Evolutionary conservation across 2,329 filamentous ascomycete genomes (phyloP), one percentile per base, ranked within the genome.

Genomic region (Periconia sp.): DNA sequence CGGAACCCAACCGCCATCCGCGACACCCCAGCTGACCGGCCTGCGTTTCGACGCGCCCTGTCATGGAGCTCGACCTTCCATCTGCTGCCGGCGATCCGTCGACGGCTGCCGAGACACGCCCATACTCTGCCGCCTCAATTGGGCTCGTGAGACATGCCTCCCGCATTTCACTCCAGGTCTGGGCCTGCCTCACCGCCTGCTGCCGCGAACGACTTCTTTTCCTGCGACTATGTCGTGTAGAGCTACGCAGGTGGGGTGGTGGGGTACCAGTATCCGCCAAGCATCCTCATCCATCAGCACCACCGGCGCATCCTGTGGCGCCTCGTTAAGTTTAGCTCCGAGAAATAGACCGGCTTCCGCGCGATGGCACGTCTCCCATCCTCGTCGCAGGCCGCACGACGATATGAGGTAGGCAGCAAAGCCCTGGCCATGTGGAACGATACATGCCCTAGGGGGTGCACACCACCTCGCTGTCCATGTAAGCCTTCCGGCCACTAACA

Each of bases 1-100:
- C 35, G 29, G 36, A 42, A 50, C 44, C 46, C 42, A 46, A 45
- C 48, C 47, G 36, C 53, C 46, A 48, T 58, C 52, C 56, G 54
- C 54, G 51, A 41, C 40, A 61, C 55, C 60, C 57, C 48, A 47
- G 61, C 49, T 53, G 59, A 57, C 60, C 59, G 52, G 59, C 61
- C 38, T 49, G 59, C 58, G 56, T 51, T 26, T 42, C 25, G 37
- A 40, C 29, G 45, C 48, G 41, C 55, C 52, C 40, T 44, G 45
- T 54, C 46, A 40, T 50, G 50, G 48, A 47, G 40, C 38, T 45
- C 42, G 45, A 45, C 45, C 16, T n/a, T n/a, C 22, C 22, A 25
- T 24, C 22, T 32, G n/a, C 29, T 28, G 15, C 21, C 21, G n/a
- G 15, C 12, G 29, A n/a, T 21, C 25, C 25, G 13, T 21, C 15